Evolutionary conservation across 345 rosid genomes (phyloP).

Genomic region (Salix dunnii): DNA sequence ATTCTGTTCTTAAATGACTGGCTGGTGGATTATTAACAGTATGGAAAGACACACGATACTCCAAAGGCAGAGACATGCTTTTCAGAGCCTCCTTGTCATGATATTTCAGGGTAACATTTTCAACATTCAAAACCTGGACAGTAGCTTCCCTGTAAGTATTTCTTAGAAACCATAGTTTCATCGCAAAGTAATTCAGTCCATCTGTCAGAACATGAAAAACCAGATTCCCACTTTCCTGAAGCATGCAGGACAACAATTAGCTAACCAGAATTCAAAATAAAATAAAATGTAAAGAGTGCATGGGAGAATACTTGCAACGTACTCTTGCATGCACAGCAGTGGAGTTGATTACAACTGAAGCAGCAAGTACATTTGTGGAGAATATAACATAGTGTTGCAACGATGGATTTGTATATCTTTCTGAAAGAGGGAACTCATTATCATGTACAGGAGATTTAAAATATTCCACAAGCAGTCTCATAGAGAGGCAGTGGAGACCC

Average conservation of each 20-base stretch:
- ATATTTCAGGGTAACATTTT: conserved; percentile 31
- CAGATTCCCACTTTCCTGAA: conserved; percentile 72
- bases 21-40: conserved; percentile 32
- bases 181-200: conserved; percentile 29
- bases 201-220: conserved; percentile 35
- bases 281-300: conserved; percentile 6
- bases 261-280: conserved; percentile 8
- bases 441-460: conserved; percentile 34
- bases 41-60: conserved; percentile 68
- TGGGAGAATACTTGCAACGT: conserved; percentile 19
- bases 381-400: conserved; percentile 27
- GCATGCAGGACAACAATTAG: conserved; percentile 29
- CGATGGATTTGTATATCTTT: conserved; percentile 41
- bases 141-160: conserved; percentile 23
- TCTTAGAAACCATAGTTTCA: conserved; percentile 27
- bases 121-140: conserved; percentile 26
- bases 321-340: conserved; percentile 36
- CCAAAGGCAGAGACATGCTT: conserved; percentile 63
- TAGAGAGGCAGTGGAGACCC: conserved; percentile 31
- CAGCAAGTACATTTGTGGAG: conserved; percentile 28
- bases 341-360: conserved; percentile 37
- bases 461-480: conserved; percentile 32
- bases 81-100: conserved; percentile 39
- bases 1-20: conserved; percentile 52
- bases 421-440: conserved; percentile 36